phyloP scores from a whole-genome alignment of 73 alveolate genomes.

The Blepharisma japonicum region DNA sequence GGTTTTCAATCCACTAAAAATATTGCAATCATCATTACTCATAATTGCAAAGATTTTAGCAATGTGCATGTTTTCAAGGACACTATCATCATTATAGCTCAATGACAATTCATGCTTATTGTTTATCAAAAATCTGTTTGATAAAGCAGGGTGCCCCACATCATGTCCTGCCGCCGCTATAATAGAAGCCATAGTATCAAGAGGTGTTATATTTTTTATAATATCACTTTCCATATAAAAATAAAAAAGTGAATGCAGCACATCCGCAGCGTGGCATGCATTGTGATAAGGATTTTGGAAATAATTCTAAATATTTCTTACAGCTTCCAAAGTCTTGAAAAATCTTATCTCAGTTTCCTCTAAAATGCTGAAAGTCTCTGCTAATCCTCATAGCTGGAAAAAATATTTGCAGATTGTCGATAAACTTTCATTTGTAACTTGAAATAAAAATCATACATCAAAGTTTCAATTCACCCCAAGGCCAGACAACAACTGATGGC shows the following conservation, averaged over 20 bases:
- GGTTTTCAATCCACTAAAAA: slow-evolving; percentile 17
- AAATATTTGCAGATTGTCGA: too few species aligned
- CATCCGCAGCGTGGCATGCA: slow-evolving; percentile 60
- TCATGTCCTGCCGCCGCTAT: slow-evolving; percentile 51
- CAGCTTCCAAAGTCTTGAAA: too few species aligned
- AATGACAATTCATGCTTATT: slow-evolving; percentile 34
- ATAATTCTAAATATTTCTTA: neutral
- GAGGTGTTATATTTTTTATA: slow-evolving; percentile 20
- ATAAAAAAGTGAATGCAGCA: slow-evolving; percentile 41
- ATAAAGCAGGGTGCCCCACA: slow-evolving; percentile 45
- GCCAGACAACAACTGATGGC: too few species aligned
- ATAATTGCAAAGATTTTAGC: slow-evolving; percentile 32
- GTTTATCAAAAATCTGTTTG: slow-evolving; percentile 38
- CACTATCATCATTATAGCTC: slow-evolving; percentile 45
- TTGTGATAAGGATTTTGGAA: slow-evolving; percentile 43
- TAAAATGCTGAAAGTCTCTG: too few species aligned
- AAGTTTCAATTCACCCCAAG: too few species aligned
- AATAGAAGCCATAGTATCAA: slow-evolving; percentile 34
- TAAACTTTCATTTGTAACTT: too few species aligned
- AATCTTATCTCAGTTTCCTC: too few species aligned
- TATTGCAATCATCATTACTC: slow-evolving; percentile 22
- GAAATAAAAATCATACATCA: too few species aligned
- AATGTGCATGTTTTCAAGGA: slow-evolving; percentile 38
- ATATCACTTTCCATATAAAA: slow-evolving; percentile 40
- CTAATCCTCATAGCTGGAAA: too few species aligned